Evolutionary conservation across 257 asterid genomes (phyloP).

Genomic region (Craterostigma plantagineum): DNA sequence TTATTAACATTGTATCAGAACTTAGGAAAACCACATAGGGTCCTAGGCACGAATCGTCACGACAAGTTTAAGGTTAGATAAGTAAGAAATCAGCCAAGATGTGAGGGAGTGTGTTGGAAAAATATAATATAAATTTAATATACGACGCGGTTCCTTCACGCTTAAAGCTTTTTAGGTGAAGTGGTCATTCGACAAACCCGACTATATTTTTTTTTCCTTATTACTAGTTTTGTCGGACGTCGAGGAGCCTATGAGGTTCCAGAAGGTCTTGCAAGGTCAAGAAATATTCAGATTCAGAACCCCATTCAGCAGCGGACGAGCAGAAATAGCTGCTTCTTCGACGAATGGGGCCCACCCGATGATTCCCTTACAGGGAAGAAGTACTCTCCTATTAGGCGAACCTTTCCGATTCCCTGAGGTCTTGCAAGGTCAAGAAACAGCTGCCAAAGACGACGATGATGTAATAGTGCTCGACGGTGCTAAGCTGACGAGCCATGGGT

Average conservation of each 20-base stretch:
- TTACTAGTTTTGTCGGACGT: conserved; percentile 19
- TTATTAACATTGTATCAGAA: too few relatives aligned
- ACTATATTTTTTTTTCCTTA: too few relatives aligned
- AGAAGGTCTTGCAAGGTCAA: conserved; percentile 99
- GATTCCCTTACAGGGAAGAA: conserved; percentile 15
- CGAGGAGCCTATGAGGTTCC: conserved; percentile 71
- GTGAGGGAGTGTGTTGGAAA: too few relatives aligned
- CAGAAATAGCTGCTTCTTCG: neutral
- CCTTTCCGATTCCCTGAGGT: conserved; percentile 64
- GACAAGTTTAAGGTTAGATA: too few relatives aligned
- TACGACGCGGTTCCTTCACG: too few relatives aligned
- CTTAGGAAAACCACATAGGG: too few relatives aligned
- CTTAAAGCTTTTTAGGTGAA: too few relatives aligned
- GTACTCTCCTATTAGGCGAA: conserved; percentile 17
- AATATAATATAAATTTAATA: too few relatives aligned
- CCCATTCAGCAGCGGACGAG: conserved; percentile 7
- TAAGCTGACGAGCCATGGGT: conserved; percentile 27
- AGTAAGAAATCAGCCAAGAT: too few relatives aligned
- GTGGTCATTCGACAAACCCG: too few relatives aligned
- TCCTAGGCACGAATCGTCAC: too few relatives aligned
- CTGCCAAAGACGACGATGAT: too few relatives aligned
- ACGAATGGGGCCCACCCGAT: neutral
- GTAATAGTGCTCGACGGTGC: conserved; percentile 8
- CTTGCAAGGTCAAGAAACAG: conserved; percentile 99
- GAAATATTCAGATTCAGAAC: conserved; percentile 54